These are phyloP conservation scores for Dalbergia oliveri DNA, from an alignment of 306 rosid genomes.

Conservation along the genomic window DNA sequence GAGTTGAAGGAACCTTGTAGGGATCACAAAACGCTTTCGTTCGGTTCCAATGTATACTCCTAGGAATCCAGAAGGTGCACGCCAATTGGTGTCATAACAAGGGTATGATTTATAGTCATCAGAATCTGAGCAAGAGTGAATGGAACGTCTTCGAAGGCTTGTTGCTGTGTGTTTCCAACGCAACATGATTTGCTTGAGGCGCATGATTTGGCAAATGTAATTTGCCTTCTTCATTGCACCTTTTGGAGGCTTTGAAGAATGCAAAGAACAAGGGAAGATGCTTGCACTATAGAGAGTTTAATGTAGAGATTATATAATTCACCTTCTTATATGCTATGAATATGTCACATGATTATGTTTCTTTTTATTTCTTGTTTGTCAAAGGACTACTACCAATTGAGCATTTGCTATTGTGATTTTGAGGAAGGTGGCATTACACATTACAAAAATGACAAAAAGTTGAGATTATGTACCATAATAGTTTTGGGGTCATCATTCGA, in stretches of 20 bases:
- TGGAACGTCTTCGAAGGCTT: conserved; percentile 27
- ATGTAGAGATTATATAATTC: no score
- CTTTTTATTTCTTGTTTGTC: no score
- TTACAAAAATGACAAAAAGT: no score
- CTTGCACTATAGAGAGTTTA: no score
- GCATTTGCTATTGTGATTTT: no score
- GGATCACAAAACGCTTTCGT: conserved; percentile 57
- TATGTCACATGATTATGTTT: not conserved
- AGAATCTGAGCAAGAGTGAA: not conserved
- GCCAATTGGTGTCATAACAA: not conserved
- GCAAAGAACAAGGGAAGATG: no score
- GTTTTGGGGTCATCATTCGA: not conserved
- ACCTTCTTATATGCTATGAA: no score
- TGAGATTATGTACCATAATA: not conserved
- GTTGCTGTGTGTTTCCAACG: conserved; percentile 31
- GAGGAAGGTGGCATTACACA: not conserved
- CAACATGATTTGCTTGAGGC: conserved; percentile 38
- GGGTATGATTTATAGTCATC: no score
- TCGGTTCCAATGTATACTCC: conserved; percentile 61
- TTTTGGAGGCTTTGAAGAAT: not conserved
- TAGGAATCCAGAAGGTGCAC: conserved; percentile 49
- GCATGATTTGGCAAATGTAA: not conserved
- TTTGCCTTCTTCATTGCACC: not conserved
- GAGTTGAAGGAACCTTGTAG: conserved; percentile 60
- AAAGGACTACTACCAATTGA: not conserved